Evolutionary conservation across 2,329 filamentous ascomycete genomes (phyloP).

Genomic region (Sclerotinia glacialis): DNA sequence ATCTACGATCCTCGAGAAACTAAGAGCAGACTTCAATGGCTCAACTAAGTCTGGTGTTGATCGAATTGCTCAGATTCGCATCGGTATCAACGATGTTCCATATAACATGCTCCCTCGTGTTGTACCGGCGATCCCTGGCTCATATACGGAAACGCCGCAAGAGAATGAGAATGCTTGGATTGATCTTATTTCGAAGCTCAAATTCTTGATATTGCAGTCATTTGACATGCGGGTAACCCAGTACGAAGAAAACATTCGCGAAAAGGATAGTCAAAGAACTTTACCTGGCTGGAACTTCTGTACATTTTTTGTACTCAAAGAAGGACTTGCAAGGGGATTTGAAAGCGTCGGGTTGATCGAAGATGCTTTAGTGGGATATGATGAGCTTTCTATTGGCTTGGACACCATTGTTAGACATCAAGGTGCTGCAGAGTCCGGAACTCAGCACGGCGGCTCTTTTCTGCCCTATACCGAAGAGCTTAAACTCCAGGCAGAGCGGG

Average conservation of each 20-base stretch:
- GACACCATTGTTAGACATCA: conserved; percentile 80
- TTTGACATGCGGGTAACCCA: conserved; percentile 89
- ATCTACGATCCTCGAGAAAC: conserved; percentile 82
- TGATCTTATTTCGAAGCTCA: conserved; percentile 82
- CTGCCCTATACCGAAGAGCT: conserved; percentile 72
- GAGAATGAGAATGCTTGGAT: conserved; percentile 81
- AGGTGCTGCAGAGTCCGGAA: conserved; percentile 53
- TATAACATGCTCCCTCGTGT: conserved; percentile 63
- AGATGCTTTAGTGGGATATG: conserved; percentile 90
- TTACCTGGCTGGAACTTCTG: conserved; percentile 99
- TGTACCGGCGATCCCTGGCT: conserved; percentile 60
- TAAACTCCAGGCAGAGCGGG: conserved; percentile 55
- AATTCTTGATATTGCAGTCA: conserved; percentile 78
- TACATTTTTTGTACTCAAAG: conserved; percentile 97
- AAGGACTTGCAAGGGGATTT: conserved; percentile 88
- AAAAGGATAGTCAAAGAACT: conserved; percentile 82
- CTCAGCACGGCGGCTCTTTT: conserved; percentile 70
- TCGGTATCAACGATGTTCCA: conserved; percentile 67
- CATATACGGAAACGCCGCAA: conserved; percentile 67
- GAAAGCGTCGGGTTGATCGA: conserved; percentile 95
- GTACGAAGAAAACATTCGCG: conserved; percentile 95
- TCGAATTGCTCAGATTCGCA: conserved; percentile 79
- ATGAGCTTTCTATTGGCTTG: conserved; percentile 85
- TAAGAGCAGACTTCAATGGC: conserved; percentile 86
- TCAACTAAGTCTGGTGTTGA: conserved; percentile 69